Base-by-base conservation (phyloP, 352 stramenopile genomes). In the Hyaloperonospora brassicae region DNA sequence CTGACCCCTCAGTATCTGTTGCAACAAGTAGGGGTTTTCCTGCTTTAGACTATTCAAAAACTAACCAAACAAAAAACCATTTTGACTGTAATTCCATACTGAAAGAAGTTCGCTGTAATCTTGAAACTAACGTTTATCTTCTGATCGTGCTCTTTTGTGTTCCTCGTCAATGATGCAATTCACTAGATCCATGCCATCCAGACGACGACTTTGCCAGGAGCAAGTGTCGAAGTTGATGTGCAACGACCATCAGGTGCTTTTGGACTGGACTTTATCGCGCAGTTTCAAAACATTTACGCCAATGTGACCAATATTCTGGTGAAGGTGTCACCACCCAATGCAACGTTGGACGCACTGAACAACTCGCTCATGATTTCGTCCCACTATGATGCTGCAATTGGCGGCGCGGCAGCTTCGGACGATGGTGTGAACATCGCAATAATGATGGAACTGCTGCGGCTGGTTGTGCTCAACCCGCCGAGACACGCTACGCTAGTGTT, bases 201-300 rank as follows among this genome's bases (percentile, higher is more conserved):
- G 35, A 53, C 47, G 1, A 39, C n/a, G 2, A 73, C 79, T 11
- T 25, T 64, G 1, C 23, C 61, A 11, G 64, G 64, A 30, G 72
- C 83, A 23, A 55, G 35, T 1, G 66, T 84, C 8, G 73, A 87
- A 45, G 55, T 86, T 9, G 70, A 89, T 31, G 70, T 90, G 1
- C 80, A 90, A 50, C 66, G 63, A 45, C 80, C 80, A 6, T 84
- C 77, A 2, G 77, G 79, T 14, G 79, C 80, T 0, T 90, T 90
- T 62, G 80, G 80, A 4, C 57, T 90, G 25, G 68, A 90, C 55
- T 90, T 90, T 47, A 72, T 88, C 27, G 70, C 73, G 23, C 77
- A 85, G 40, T 90, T 90, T 62, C 80, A 90, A 55, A 90, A 90
- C 59, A 86, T 90, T 53, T 90, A 90, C 65, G 76, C 80, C 38